Percentiles rank a stretch among this genome's conserved stretches.
phyloP scores from a whole-genome alignment of 306 rosid genomes.

The Lathyrus aphaca region DNA sequence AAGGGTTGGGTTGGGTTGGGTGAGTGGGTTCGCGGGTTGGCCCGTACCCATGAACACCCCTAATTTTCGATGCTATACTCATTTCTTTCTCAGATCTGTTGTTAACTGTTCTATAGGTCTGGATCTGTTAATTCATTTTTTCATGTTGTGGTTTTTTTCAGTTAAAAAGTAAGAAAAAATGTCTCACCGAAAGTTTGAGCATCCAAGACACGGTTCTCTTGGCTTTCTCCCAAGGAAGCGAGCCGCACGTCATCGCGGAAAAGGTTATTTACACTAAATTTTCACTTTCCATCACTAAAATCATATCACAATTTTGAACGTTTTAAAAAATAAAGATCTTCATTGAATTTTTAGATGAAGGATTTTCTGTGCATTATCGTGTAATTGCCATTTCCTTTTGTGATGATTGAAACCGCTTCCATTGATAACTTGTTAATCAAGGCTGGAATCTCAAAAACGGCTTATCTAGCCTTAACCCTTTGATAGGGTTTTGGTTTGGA shows the following conservation, averaged over 20 bases:
- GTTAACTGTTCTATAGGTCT: neutral
- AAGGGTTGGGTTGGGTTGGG: too few species aligned
- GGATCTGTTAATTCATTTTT: neutral
- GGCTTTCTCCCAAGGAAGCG: slow-evolving; percentile 88
- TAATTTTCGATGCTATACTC: too few species aligned
- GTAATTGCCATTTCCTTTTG: slow-evolving; percentile 20
- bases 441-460: slow-evolving; percentile 87
- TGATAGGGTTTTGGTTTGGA: slow-evolving; percentile 58
- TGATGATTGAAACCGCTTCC: slow-evolving; percentile 49
- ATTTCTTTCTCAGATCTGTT: too few species aligned
- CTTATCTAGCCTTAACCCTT: slow-evolving; percentile 51
- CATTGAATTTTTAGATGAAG: too few species aligned
- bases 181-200: slow-evolving; percentile 91
- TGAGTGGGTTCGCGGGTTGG: too few species aligned
- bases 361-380: slow-evolving; percentile 10
- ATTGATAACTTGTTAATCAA: slow-evolving; percentile 52
- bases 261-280: slow-evolving; percentile 45
- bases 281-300: too few species aligned
- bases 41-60: too few species aligned
- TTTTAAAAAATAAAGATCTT: neutral
- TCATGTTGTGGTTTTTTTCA: too few species aligned
- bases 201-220: slow-evolving; percentile 90
- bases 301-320: neutral
- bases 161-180: slow-evolving; percentile 39
- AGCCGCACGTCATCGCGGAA: slow-evolving; percentile 80